Base-by-base conservation (phyloP, 2,329 filamentous ascomycete genomes). In the Cytospora mali region DNA sequence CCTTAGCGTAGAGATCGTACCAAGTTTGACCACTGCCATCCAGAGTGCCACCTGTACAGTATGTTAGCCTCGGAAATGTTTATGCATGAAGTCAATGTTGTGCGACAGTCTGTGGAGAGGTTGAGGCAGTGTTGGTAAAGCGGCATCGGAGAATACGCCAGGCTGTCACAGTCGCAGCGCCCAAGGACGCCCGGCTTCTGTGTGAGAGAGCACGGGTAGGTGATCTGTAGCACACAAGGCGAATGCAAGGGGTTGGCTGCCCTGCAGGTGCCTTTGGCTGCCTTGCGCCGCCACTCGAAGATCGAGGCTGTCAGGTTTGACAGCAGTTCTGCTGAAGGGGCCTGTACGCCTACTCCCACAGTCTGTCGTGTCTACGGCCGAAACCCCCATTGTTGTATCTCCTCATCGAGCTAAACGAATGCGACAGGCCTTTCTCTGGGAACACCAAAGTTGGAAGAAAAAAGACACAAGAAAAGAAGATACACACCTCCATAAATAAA, bases 1-100 rank as follows among this genome's bases (percentile, higher is more conserved):
- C 75, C 46, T 76, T 69, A 0, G 84, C 84, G 67, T 86, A 88
- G 27, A 84, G 73, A 67, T 88, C 84, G 69, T 88, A 89, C 87
- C 85, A 89, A 7, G 78, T 78, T 70, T 88, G 85, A 0, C 86
- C 86, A 65, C 87, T 87, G 35, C 87, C 87, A 70, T 89, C 82
- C 0, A 89, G 61, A 9, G 66, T 69, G 55, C 71, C 72, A 54
- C 71, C 72, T 74, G 48, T 62, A n/a, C 50, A 31, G 55, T 55
- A 23, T 14, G 62, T 66, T 48, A 65, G 64, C 57, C 33, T 53
- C 42, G 18, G 18, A 27, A 33, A 4, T 11, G 28, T 3, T 11
- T 57, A 54, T 60, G 56, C 60, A 63, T 57, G 51, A 50, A 55
- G 31, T 48, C 23, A 35, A 29, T 46, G 50, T 53, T 51, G 55